Evolutionary conservation across 1,139 yeast species (phyloP), one percentile per base, ranked within the genome.

Genomic region (Geotrichum citri-aurantii): DNA sequence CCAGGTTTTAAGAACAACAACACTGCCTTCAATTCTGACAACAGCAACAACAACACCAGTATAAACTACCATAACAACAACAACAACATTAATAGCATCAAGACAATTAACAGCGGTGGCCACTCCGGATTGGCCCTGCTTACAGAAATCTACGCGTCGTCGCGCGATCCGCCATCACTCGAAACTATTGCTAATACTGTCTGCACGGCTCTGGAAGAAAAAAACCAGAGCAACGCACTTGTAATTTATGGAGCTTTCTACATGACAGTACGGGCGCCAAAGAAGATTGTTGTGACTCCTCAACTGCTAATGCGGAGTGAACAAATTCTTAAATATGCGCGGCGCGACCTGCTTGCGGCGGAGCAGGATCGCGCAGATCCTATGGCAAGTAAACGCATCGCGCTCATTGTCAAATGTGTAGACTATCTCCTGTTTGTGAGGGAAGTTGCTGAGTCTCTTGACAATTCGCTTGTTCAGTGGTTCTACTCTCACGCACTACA

Each of bases 401-500:
- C 54, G 4, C 65, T 65, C 44, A 65, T 66, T 17, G 49, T 67
- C 26, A 61, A 63, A 42, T 62, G 66, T 12, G 68, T 68, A 17
- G 69, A 66, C 52, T 65, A 66, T 58, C 48, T 68, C 17, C 60
- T 66, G 33, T 64, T 64, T 48, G 60, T 64, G 17, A 61, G 61
- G 24, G 67, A 65, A 12, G 60, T 66, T 14, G 67, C 68, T 3
- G 54, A 56, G 23, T 50, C 51, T 3, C 47, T 65, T n/a, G 69
- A 67, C 48, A 48, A 33, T 24, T 65, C 63, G 8, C 50, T 67
- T 17, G 63, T 64, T 10, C 54, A 59, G 24, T 66, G 69, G 67
- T 66, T 68, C 51, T 57, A 66, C 7, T 44, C 55, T 2, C 63
- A 65, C 17, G 69, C 67, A 1, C 52, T 67, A 14, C 64, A 61